phyloP scores from a whole-genome alignment of 306 rosid genomes.

The Cyamopsis tetragonoloba region DNA sequence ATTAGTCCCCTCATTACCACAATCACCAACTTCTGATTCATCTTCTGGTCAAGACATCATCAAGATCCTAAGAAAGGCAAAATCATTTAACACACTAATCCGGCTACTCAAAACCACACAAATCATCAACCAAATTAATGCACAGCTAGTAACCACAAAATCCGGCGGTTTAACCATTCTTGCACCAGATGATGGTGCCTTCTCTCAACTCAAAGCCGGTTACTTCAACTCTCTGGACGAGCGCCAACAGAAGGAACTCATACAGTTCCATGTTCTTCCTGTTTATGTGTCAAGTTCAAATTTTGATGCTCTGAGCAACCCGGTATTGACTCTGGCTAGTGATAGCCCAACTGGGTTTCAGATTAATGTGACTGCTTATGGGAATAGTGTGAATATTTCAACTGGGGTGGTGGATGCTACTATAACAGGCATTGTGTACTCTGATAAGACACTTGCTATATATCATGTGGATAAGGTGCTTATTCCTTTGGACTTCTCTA shows the following conservation, averaged over 20 bases:
- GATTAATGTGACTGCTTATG: slow-evolving; percentile 58
- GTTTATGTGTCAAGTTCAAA: slow-evolving; percentile 51
- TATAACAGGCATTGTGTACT: slow-evolving; percentile 52
- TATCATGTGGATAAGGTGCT: slow-evolving; percentile 58
- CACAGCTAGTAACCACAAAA: slow-evolving; percentile 46
- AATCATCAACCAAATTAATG: slow-evolving; percentile 49
- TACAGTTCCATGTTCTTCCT: slow-evolving; percentile 58
- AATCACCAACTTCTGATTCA: slow-evolving; percentile 26
- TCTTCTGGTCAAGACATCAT: slow-evolving; percentile 42
- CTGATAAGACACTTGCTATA: slow-evolving; percentile 57
- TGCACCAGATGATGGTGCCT: slow-evolving; percentile 54
- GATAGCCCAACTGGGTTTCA: slow-evolving; percentile 42
- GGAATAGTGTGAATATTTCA: slow-evolving; percentile 53
- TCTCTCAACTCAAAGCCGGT: slow-evolving; percentile 50
- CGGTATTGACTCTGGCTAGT: slow-evolving; percentile 56
- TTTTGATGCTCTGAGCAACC: slow-evolving; percentile 59
- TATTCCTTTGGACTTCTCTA: slow-evolving; percentile 49
- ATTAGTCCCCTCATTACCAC: slow-evolving; percentile 34
- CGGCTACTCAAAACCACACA: slow-evolving; percentile 63
- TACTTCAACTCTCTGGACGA: slow-evolving; percentile 46
- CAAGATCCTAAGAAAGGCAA: slow-evolving; percentile 54
- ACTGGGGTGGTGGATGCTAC: slow-evolving; percentile 57
- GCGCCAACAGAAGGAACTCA: slow-evolving; percentile 45
- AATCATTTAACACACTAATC: slow-evolving; percentile 45
- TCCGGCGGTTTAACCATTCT: slow-evolving; percentile 45